Evolutionary conservation across 768 basidiomycete species (phyloP), one percentile per base, ranked within the genome.

Genomic region (Podaxis sp.): DNA sequence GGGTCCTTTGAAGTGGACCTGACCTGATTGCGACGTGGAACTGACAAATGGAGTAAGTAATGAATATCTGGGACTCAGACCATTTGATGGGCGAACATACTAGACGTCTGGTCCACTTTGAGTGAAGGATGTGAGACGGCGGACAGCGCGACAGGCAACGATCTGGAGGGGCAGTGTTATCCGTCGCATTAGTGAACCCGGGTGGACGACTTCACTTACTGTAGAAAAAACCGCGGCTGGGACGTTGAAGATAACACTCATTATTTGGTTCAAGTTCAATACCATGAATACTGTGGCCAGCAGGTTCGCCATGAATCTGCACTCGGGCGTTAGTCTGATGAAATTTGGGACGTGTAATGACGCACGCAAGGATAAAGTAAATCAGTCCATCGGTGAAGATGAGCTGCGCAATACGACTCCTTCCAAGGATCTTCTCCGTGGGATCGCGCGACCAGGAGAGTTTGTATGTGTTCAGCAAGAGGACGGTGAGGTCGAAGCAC

Each of bases 341-440:
- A 38, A 64, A 8, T 5, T 33, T 4, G 15, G 47, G 51, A 47
- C 37, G 49, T 33, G 41, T 25, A 27, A 57, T 58, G 46, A 50
- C 59, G 3, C 66, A 90, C 84, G 90, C 90, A 55, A 92, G 81
- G 64, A 92, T 73, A 75, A 92, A 92, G 74, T 82, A 92, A 58
- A 89, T 84, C 11, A 93, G 73, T 19, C 90, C 89, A 61, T 91
- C 89, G 13, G 80, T 74, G 70, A 90, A 91, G 33, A 92, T 85
- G 76, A 91, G 77, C 33, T 80, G 79, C 24, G 84, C 78, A 13
- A 91, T 81, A 55, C 78, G 79, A 66, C 79, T 83, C 40, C 73
- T 70, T 19, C 71, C 75, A 64, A 71, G 67, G 27, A 43, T 51
- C 47, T 65, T 68, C 66, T 63, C 49, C 65, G 63, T 49, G 66